Evolutionary conservation across 2,329 filamentous ascomycete species (phyloP), one percentile per base, ranked within the genome.

Genomic region (Ceratocystis lukuohia): DNA sequence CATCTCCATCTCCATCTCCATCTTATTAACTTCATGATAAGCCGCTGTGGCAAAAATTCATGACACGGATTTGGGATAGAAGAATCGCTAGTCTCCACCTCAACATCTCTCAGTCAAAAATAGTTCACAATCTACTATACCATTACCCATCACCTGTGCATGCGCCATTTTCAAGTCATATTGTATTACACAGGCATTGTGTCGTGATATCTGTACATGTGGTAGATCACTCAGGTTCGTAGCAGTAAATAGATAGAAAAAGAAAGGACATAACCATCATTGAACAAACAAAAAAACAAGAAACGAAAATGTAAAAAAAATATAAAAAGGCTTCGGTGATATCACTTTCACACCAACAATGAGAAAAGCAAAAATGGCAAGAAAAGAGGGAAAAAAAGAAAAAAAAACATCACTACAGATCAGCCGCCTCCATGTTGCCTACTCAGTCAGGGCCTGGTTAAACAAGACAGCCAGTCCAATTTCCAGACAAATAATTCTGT

Each of bases 261-360:
- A 62, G 22, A 62, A 53, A 45, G 33, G 48, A 50, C 57, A 66
- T 66, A 44, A 62, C 59, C 33, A 33, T 66, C 57, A 45, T 63
- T 66, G 20, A 66, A 25, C 56, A 20, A 57, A 56, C 22, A 61
- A 53, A 46, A 50, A 33, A 57, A 20, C 50, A 37, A 64, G 20
- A 57, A 63, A 56, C 20, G 10, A 20, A 53, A 20, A 53, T 53
- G n/a, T 53, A 7, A 53, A 48, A 48, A 48, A 22, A 57, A 59
- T n/a, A 61, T 12, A 30, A 61, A 59, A 65, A 65, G 37, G 64
- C 64, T 45, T 59, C 15, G n/a, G 56, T 59, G 28, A 37, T n/a
- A 59, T 59, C 15, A 37, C 56, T 17, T 37, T 20, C 30, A 17
- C 56, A 37, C 56, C 56, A 41, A 59, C 56, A 20, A 59, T 59